Evolutionary conservation across 192 early-diverging fungal genomes (phyloP), one percentile per base, ranked within the genome.

Genomic region (Coemansia sp.): DNA sequence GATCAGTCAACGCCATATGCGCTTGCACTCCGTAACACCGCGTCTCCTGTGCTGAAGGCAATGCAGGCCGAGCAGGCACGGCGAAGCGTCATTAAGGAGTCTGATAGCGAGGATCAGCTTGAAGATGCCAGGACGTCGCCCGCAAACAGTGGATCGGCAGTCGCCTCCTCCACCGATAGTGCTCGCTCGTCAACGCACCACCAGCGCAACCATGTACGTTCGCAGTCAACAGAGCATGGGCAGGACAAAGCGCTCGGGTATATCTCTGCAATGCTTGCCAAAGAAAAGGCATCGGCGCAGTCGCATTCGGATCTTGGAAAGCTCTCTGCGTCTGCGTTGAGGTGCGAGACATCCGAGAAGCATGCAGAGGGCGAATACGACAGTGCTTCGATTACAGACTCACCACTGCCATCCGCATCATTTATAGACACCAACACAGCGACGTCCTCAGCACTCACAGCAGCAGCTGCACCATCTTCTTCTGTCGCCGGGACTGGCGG

Each of bases 21-120:
- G 25, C 3, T 33, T 54, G 27, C 30, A 30, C 52, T 54, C 8
- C 52, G 52, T 13, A 57, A 40, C 54, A 33, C 50, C 20, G 53
- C 62, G 27, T 74, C 74, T 42, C 74, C 68, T 2, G 64, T 71
- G 28, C 38, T 67, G n/a, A 63, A 63, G 63, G 74, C 74, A 3
- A 76, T 76, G 33, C 64, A 70, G 56, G 68, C 74, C 3, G 74
- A 77, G 57, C 57, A 67, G 54, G 65, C 61, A 1, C 67, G 61
- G 37, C 67, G 74, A 19, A 62, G 44, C 38, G 48, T 50, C 4
- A 48, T 61, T 37, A 61, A 53, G 34, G 66, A 68, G 27, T 11
- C 52, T 0, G 68, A 66, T n/a, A 33, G 52, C 11, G 68, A 70
- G 23, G 74, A 65, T 17, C 65, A 42, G 20, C 61, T 48, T 45